Conservation (phyloP, 257 asterid genomes). For the Thymus quinquecostatus region DNA sequence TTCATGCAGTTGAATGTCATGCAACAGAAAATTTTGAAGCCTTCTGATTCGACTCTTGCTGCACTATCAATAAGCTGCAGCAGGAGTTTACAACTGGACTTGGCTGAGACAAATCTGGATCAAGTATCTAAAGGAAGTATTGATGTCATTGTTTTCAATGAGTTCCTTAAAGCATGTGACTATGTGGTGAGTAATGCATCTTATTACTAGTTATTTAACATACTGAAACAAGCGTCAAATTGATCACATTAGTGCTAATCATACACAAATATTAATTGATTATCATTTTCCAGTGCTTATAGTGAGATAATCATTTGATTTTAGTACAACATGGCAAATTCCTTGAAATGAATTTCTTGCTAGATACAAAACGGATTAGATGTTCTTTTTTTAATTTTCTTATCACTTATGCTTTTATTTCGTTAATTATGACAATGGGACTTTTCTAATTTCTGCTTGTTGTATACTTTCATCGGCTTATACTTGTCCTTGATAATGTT, state of each 20-base stretch:
- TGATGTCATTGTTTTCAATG: conserved; percentile 59
- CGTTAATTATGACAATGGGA: background rate
- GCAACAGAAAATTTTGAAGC: conserved; percentile 72
- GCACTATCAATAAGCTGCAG: conserved; percentile 76
- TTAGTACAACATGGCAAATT: no score
- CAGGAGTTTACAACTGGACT: conserved; percentile 66
- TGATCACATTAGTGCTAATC: conserved; percentile 6
- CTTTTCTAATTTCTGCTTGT: background rate
- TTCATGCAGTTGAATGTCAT: conserved; percentile 75
- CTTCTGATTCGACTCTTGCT: conserved; percentile 76
- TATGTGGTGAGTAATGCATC: conserved; percentile 56
- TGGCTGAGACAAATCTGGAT: conserved; percentile 68
- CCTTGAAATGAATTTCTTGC: background rate
- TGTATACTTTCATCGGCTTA: background rate
- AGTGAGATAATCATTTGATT: conserved; percentile 13
- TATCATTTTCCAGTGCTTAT: conserved; percentile 1
- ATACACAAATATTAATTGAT: conserved; percentile 2
- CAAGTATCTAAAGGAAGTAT: conserved; percentile 48
- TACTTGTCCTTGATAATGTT: conserved; percentile 35
- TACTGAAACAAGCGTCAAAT: background rate
- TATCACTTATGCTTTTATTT: conserved; percentile 7
- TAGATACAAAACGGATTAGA: conserved; percentile 1
- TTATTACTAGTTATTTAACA: background rate
- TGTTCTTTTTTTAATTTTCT: background rate
- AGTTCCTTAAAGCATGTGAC: conserved; percentile 82